Conservation (phyloP, 1,284 basidiomycete species). For the Abortiporus biennis region DNA sequence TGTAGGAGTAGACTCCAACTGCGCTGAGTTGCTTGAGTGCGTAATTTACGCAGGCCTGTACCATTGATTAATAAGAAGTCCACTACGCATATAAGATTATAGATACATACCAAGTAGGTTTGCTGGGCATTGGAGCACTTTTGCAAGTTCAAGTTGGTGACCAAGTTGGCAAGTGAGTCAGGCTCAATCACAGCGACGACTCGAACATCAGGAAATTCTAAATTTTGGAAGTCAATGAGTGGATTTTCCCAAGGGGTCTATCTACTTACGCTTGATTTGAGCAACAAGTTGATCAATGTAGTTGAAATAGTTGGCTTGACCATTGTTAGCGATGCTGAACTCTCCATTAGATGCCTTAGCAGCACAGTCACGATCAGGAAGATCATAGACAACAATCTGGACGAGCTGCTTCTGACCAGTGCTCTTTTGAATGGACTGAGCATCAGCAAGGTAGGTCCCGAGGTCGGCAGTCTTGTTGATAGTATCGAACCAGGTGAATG, state of each 20-base stretch:
- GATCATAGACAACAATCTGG: constrained; percentile 58
- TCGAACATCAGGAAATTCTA: constrained; percentile 53
- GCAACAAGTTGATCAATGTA: constrained; percentile 60
- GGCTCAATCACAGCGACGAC: constrained; percentile 62
- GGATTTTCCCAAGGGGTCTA: neutral
- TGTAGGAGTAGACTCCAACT: constrained; percentile 53
- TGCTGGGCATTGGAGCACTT: constrained; percentile 49
- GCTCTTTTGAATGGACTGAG: constrained; percentile 34
- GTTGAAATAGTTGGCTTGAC: constrained; percentile 47
- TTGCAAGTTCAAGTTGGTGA: constrained; percentile 55
- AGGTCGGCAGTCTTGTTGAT: constrained; percentile 45
- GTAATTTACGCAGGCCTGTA: constrained; percentile 43
- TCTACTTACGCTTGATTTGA: constrained; percentile 42
- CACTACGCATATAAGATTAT: neutral
- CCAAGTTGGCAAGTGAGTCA: constrained; percentile 55
- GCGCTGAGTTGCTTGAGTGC: constrained; percentile 50
- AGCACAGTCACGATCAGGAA: constrained; percentile 59
- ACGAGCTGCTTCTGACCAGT: constrained; percentile 46
- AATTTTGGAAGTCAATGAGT: neutral
- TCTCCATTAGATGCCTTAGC: constrained; percentile 62
- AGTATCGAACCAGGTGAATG: constrained; percentile 56
- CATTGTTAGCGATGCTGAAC: constrained; percentile 50
- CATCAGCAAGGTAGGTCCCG: constrained; percentile 49
- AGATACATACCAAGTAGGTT: constrained; percentile 37
- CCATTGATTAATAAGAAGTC: too few species aligned